Base-by-base conservation (phyloP, 2,329 filamentous ascomycete genomes). In the Lecanosticta acicola region DNA sequence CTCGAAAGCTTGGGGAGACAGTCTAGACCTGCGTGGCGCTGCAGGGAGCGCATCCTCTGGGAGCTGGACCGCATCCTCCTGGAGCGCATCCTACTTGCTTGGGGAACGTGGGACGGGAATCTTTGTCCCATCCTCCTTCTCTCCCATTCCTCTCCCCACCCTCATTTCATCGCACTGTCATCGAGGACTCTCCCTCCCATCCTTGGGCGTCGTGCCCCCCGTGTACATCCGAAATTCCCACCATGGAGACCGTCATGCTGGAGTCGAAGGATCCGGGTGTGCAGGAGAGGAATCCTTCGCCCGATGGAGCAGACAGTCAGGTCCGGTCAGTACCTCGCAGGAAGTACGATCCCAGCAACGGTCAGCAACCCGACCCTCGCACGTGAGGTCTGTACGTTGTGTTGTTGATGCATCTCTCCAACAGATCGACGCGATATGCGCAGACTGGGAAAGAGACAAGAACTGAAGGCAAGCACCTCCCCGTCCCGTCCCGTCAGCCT, bases 391-490 rank as follows among this genome's bases (percentile, higher is more conserved):
- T 13, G 29, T 10, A 16, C 4, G 13, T 29, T 36, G 43, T 7
- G 11, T 36, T 16, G 17, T 24, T 16, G 13, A 1, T 37, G 29
- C 20, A 20, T 29, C 24, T 36, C 26, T 38, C 10, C n/a, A 37
- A 41, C 43, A 56, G 53, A 56, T 39, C 44, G 54, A 34, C 42
- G 49, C 18, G 53, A 56, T 36, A 56, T 56, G 53, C 33, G 45
- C 43, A 39, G 53, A 45, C 34, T 56, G 45, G 53, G 53, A n/a
- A 56, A 56, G 49, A 54, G 54, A 43, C 53, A 56, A 43, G 53
- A 55, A 43, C 36, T 55, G 17, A 55, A 55, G 41, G 51, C 47
- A 41, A 44, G 43, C 9, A 29, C 24, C 24, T 29, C 24, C 5
- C 24, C 24, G 24, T 29, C 24, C n/a, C n/a, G n/a, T n/a, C n/a